Conservation (phyloP, 2,329 filamentous ascomycete genomes). For the Microsporum canis region DNA sequence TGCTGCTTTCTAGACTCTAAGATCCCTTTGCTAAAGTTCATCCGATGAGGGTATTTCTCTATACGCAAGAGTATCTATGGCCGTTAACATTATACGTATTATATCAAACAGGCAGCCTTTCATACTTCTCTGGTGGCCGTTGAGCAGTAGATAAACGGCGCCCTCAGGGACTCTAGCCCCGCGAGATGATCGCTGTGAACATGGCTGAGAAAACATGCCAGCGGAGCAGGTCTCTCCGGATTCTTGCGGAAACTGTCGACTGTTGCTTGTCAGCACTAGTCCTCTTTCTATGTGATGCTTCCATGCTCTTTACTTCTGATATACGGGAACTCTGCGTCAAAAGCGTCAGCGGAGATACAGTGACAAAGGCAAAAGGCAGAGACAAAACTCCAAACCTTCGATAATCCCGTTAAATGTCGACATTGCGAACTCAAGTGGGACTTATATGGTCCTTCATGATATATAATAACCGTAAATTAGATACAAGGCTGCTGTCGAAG, state of each 20-base stretch:
- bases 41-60: slow-evolving; percentile 65
- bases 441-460: too few relatives aligned
- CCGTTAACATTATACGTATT: slow-evolving; percentile 3
- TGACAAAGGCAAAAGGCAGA: background rate
- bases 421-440: slow-evolving; percentile 14
- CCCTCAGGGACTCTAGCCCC: slow-evolving; percentile 63
- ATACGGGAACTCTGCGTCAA: slow-evolving; percentile 13
- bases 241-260: slow-evolving; percentile 70
- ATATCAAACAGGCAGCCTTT: background rate
- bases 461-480: too few relatives aligned
- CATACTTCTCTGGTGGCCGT: slow-evolving; percentile 60
- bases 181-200: slow-evolving; percentile 81
- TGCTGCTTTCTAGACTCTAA: slow-evolving; percentile 62
- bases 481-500: too few relatives aligned
- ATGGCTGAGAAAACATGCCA: slow-evolving; percentile 85
- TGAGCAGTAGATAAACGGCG: slow-evolving; percentile 85
- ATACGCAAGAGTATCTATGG: slow-evolving; percentile 58
- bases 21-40: slow-evolving; percentile 70
- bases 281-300: background rate
- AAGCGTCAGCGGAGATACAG: slow-evolving; percentile 2
- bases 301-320: slow-evolving; percentile 13
- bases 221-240: slow-evolving; percentile 45
- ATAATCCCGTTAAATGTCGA: slow-evolving; percentile 26
- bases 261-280: slow-evolving; percentile 23
- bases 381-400: slow-evolving; percentile 21